A percentile compares a stretch with the other conserved stretches of the same genome.
Conservation (phyloP, 805 yeast species). For the Saccharomyces paradoxus region DNA sequence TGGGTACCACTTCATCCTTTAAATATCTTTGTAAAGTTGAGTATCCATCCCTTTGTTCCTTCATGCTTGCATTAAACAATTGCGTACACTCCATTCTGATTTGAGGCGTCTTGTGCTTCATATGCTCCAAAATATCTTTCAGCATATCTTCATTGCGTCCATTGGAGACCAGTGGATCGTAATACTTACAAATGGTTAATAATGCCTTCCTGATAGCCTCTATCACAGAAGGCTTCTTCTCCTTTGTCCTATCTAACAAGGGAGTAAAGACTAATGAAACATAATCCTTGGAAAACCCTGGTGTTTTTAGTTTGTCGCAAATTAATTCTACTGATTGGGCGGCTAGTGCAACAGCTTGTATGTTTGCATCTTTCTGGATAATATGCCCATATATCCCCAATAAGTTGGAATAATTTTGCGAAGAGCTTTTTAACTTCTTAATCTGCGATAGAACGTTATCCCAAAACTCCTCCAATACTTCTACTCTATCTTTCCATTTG, state of each 20-base stretch:
- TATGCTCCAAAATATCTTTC: slow-evolving; percentile 49
- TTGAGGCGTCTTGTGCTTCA: slow-evolving; percentile 77
- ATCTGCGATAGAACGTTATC: slow-evolving; percentile 43
- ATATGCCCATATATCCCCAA: slow-evolving; percentile 58
- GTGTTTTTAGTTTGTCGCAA: slow-evolving; percentile 55
- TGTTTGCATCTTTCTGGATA: slow-evolving; percentile 72
- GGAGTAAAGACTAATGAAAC: slow-evolving; percentile 44
- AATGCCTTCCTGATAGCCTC: slow-evolving; percentile 63
- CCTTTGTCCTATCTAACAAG: slow-evolving; percentile 75
- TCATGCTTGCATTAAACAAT: slow-evolving; percentile 56
- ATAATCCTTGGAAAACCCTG: slow-evolving; percentile 45
- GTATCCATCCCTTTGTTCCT: slow-evolving; percentile 21
- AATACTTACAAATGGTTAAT: slow-evolving; percentile 51
- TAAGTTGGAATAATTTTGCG: slow-evolving; percentile 60
- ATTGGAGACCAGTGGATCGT: slow-evolving; percentile 30
- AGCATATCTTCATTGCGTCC: slow-evolving; percentile 34
- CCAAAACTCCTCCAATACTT: slow-evolving; percentile 57
- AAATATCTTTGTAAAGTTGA: slow-evolving; percentile 5
- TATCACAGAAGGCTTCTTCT: slow-evolving; percentile 70
- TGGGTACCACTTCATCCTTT: slow-evolving; percentile 13
- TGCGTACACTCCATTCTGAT: slow-evolving; percentile 63
- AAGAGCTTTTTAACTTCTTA: slow-evolving; percentile 38
- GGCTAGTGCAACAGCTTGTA: slow-evolving; percentile 75
- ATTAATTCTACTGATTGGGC: slow-evolving; percentile 55
- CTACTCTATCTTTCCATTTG: slow-evolving; percentile 91